Base-by-base conservation (phyloP, 148 eudicot species). In the Talinum fruticosum region DNA sequence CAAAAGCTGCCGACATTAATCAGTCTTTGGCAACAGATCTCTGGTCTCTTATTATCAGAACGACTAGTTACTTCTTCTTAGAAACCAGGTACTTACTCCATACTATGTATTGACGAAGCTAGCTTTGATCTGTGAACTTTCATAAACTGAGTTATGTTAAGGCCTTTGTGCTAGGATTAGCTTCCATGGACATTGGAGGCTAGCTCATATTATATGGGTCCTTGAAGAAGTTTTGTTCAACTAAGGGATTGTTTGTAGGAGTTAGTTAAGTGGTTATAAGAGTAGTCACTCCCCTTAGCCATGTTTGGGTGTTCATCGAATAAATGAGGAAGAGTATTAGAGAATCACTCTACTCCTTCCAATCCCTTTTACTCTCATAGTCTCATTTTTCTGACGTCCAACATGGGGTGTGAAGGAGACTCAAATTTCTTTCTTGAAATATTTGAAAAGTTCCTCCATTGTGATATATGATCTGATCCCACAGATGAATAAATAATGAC, bases 1-100 rank as follows among this genome's bases (percentile, higher is more conserved):
- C 75, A 26, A 83, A 80, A 68, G 79, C 76, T 77, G 45, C 74
- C 41, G 87, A 81, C 41, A 74, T 37, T 33, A 61, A 59, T 84
- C 76, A 66, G 53, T 72, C 83, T 71, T 32, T 30, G 38, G 82
- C 82, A 47, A 66, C 69, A 66, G 90, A 90, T 71, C 47, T 90
- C 29, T 96, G 94, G 97, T 74, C 87, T 75, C 87, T 89, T 70
- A 73, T 93, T 76, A 91, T 96, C 79, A 86, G 99, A 86, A 80
- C 88, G 81, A 87, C 78, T 66, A 87, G 99, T 83, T 88, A 87
- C 82, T 91, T 93, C 83, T 78, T 96, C 82, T 53, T 85, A 28
- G 86, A 89, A 72, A 83, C 87, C 85, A 91, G 97, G 99, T 96
- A 86, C 49, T 33, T 4, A 18, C 8, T 75, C 38, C 23, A 74